Base-by-base conservation (phyloP, 257 asterid genomes). In the Solanum appendiculatum region DNA sequence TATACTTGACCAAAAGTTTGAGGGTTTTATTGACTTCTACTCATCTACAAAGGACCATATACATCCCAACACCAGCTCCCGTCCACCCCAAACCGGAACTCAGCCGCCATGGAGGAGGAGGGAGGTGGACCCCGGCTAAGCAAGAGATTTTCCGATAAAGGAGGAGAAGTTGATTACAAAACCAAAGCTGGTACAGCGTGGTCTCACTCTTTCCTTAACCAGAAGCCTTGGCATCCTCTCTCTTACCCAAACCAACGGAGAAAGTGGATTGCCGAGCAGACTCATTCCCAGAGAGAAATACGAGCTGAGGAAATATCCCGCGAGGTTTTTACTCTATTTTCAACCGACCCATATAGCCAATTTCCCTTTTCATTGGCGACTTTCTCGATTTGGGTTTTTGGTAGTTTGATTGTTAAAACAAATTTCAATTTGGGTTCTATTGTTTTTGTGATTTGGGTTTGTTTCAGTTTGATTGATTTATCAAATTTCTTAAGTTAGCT, bases 141-240 rank as follows among this genome's bases (percentile, higher is more conserved):
- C 88, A 96, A 97, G 94, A 94, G 95, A 75, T 86, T 93, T 56
- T 88, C 94, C 86, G 98, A 93, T 64, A 90, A 91, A 86, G 93
- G 86, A 68, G 97, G 98, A 37, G 98, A 95, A 91, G 99, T 97
- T 60, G 99, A 97, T 88, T 95, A 92, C 96, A 95, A 88, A 86
- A 93, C 96, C 34, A 97, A 94, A 91, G 88, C 99, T 7, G 99
- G 99, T 2, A 97, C 99, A 7, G 99, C 99, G 4, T 97, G 99
- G 99, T 97, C 99, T 51, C 99, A 97, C 91, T 83, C 89, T 23
- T 97, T 88, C 93, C 96, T 97, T 81, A 97, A 97, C 89, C 99
- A 97, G 95, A 97, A 97, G 91, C 99, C 99, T 13, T 97, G 99
- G 99, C 99, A 97, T 51, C 99, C 99, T 54, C 99, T 97, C 68